Evolutionary conservation across 306 rosid genomes (phyloP).

Genomic region (Myrica gale): DNA sequence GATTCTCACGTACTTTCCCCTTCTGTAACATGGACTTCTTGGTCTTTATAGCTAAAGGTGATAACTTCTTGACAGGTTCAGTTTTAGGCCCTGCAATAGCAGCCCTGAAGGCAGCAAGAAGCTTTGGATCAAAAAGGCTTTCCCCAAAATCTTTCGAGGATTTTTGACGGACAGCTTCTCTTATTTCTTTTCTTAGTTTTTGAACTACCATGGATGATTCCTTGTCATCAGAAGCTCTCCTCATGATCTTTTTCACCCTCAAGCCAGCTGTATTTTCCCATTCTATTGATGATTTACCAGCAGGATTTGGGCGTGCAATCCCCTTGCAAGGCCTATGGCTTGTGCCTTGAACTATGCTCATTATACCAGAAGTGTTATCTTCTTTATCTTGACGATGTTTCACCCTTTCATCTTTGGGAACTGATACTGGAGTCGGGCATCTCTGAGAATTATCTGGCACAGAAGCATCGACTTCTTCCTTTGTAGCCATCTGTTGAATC

Average conservation of each 20-base stretch:
- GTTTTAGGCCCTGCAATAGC: constrained; percentile 77
- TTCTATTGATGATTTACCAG: constrained; percentile 42
- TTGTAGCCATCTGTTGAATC: constrained; percentile 31
- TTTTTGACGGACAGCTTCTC: constrained; percentile 80
- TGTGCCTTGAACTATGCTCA: constrained; percentile 71
- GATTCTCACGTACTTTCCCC: constrained; percentile 82
- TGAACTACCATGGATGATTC: constrained; percentile 75
- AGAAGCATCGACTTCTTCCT: constrained; percentile 27
- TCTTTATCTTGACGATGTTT: constrained; percentile 38
- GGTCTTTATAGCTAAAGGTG: constrained; percentile 64
- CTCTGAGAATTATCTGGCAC: constrained; percentile 38
- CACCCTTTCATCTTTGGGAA: constrained; percentile 31
- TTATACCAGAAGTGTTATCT: constrained; percentile 46
- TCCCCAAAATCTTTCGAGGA: constrained; percentile 67
- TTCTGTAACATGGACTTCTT: constrained; percentile 78
- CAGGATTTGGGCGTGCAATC: constrained; percentile 32
- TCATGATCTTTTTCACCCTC: constrained; percentile 96
- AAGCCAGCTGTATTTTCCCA: constrained; percentile 61
- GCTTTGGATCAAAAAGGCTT: constrained; percentile 76
- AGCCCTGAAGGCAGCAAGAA: constrained; percentile 91
- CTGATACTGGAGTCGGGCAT: constrained; percentile 26
- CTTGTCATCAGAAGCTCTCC: constrained; percentile 68
- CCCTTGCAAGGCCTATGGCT: constrained; percentile 53
- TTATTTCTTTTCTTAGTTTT: constrained; percentile 76
- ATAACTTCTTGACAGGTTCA: constrained; percentile 59